Base-by-base conservation (phyloP, 306 rosid genomes). In the Quercus dentata region DNA sequence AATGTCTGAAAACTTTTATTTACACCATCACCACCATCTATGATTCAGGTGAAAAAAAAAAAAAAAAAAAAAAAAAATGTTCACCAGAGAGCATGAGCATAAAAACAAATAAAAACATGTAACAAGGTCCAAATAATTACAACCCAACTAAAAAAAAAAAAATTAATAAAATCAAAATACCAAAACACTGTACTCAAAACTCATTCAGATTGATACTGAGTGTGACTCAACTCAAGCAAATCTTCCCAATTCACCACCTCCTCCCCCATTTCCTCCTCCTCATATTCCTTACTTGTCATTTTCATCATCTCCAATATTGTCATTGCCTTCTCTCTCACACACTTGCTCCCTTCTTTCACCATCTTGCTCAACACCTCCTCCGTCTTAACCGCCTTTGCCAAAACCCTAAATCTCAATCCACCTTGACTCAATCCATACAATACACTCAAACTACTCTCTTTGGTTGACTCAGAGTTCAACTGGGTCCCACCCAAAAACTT, bases 231-330 rank as follows among this genome's bases (percentile, higher is more conserved):
- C 13, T 90, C 91, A 6, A 95, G 91, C 71, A 95, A 65, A 62
- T 83, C 91, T 85, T 84, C 97, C 98, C 99, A 93, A 67, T 95
- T 88, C 49, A 87, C 89, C 1, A 86, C 91, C 27, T 90, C 97
- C 3, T 87, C 91, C 21, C 78, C 92, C 6, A 79, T 87, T 5
- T 81, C 91, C 35, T 90, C 97, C 3, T 87, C 91, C 21, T 82
- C 92, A 3, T 80, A 86, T 4, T 88, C 86, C 73, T 74, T 84
- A 8, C 78, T 90, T 23, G 80, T 91, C 4, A 46, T 82, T 31
- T 80, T 89, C 87, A 91, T 89, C 49, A 77, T 72, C 83, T 90
- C 97, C 75, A 88, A 33, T 41, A 95, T 84, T 78, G 85, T 83
- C 76, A 51, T 89, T 25, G 86, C 93, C 73, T 89, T 93, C 74